Evolutionary conservation across 2,329 filamentous ascomycete genomes (phyloP).

Genomic region (Phaeosphaeriaceae sp.): DNA sequence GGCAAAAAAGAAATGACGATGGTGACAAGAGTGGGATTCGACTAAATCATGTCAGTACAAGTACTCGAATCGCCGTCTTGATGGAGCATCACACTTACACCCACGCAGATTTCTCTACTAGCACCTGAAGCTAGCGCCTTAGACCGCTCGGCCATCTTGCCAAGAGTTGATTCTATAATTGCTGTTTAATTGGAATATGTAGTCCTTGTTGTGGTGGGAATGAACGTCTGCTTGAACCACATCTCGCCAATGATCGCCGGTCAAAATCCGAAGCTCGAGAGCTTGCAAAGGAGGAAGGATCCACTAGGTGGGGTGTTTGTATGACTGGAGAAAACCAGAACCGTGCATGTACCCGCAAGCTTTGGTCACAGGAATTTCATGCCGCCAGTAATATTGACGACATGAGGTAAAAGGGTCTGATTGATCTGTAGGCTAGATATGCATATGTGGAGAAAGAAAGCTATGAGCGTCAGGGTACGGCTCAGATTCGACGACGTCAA

Average conservation of each 20-base stretch:
- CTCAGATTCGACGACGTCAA: too few relatives aligned
- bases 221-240: background rate
- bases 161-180: constrained; percentile 8
- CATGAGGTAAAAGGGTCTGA: background rate
- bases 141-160: constrained; percentile 45
- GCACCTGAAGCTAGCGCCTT: constrained; percentile 51
- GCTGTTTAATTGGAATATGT: background rate
- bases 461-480: too few relatives aligned
- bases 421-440: background rate
- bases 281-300: too few relatives aligned
- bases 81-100: constrained; percentile 20
- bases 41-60: constrained; percentile 6
- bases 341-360: background rate
- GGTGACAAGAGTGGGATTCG: constrained; percentile 48
- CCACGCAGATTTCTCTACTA: constrained; percentile 46
- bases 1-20: constrained; percentile 26
- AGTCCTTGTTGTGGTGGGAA: background rate
- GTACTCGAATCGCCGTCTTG: background rate
- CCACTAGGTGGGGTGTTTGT: constrained; percentile 1
- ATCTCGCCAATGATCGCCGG: too few relatives aligned
- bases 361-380: background rate
- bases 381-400: background rate
- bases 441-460: background rate
- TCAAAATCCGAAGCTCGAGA: too few relatives aligned
- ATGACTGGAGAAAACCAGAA: background rate